Evolutionary conservation across 371 early-diverging fungal genomes (phyloP), one percentile per base, ranked within the genome.

Genomic region (Chytridiales sp.): DNA sequence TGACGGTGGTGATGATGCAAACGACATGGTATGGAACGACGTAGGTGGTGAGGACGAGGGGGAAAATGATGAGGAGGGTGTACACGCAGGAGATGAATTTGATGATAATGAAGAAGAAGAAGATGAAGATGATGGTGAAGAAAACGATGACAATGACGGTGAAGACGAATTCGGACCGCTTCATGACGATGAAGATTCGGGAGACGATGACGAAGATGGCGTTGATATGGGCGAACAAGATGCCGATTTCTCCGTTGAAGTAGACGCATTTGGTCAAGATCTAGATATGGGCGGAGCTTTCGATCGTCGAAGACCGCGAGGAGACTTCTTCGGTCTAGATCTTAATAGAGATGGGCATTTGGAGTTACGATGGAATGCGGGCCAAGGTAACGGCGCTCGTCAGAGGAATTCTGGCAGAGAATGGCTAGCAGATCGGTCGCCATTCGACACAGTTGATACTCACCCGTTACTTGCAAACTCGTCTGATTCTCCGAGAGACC

Each of bases 1-100:
- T 42, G 78, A 71, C 34, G 79, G 67, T 31, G 74, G 71, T 22
- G 47, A 69, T 30, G 56, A 72, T 22, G 72, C 19, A 61, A 60
- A 35, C 44, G 60, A 51, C 8, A 51, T 51, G 51, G 34, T 19
- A 30, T 51, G 51, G 51, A 26, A 30, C 8, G 51, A 51, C 51
- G 51, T 38, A 51, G 43, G 51, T 36, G 43, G 30, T 26, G 46
- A 21, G 21, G 63, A 63, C 64, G 9, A 5, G 15, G 63, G 26
- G 5, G 56, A 55, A 19, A 56, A 44, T 46, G 50, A 42, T 59
- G 66, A 17, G 32, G 75, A 66, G 49, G n/a, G 38, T 24, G 27
- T 49, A 32, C 40, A 57, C 59, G 8, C 31, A 27, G 52, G 35
- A 15, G 9, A 29, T n/a, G 62, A 44, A 44, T 32, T 22, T 29